A percentile compares a stretch with the other conserved stretches of the same genome.
Evolutionary conservation across 768 basidiomycete genomes (phyloP).

Genomic region (Suillus ampliporus): DNA sequence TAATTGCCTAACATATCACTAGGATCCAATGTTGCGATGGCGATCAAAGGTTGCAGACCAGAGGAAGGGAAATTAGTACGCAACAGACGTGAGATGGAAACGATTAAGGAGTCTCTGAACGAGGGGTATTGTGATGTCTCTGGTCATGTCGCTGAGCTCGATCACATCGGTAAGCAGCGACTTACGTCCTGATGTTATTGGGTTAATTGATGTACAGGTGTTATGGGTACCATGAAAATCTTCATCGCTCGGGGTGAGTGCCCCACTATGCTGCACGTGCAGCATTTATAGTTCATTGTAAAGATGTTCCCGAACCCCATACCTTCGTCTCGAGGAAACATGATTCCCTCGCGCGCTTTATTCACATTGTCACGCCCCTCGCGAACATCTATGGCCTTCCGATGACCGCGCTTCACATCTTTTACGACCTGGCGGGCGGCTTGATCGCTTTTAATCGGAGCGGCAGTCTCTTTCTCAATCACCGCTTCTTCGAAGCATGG

Average conservation of each 20-base stretch:
- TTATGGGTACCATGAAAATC: constrained; percentile 65
- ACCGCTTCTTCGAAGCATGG: constrained; percentile 86
- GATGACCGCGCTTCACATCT: constrained; percentile 77
- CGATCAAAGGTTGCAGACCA: constrained; percentile 72
- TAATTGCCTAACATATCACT: constrained; percentile 14
- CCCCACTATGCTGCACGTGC: constrained; percentile 3
- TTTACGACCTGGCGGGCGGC: constrained; percentile 80
- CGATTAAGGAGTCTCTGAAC: constrained; percentile 74
- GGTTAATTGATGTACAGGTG: constrained; percentile 44
- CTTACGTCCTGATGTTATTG: background rate
- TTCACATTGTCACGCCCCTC: constrained; percentile 69
- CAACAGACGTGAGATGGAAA: constrained; percentile 71
- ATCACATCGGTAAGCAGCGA: constrained; percentile 55
- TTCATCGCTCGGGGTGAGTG: constrained; percentile 64
- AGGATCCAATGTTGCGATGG: constrained; percentile 71
- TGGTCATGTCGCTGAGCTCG: constrained; percentile 65
- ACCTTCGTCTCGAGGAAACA: constrained; percentile 57
- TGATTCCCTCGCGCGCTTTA: constrained; percentile 72
- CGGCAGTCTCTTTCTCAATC: constrained; percentile 87
- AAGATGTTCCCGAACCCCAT: constrained; percentile 62
- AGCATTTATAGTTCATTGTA: constrained; percentile 11
- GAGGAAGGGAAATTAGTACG: constrained; percentile 67
- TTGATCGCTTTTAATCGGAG: constrained; percentile 93
- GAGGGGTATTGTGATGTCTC: constrained; percentile 86
- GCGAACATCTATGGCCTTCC: constrained; percentile 77